A percentile compares a stretch with the other conserved stretches of the same genome.
Conservation (phyloP, 257 asterid species). For the Jaltomata sinuosa region DNA sequence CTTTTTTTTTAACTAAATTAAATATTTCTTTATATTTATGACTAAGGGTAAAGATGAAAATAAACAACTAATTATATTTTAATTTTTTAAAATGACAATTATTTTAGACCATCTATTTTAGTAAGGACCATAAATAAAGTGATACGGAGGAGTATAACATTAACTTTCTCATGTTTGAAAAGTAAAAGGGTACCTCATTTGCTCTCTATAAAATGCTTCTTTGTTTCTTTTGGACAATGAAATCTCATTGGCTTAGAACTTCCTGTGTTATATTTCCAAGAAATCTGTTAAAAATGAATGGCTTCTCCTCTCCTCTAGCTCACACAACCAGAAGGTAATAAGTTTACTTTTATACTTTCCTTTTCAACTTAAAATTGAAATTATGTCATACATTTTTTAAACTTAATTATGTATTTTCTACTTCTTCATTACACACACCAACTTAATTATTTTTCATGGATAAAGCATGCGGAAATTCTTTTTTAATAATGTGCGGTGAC, state of each 20-base stretch:
- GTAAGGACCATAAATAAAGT: no score
- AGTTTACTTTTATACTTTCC: not conserved
- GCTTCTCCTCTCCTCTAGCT: not conserved
- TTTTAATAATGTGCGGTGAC: not conserved
- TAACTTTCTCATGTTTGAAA: not conserved
- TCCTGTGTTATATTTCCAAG: not conserved
- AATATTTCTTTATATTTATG: no score
- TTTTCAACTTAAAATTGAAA: not conserved
- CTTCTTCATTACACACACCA: not conserved
- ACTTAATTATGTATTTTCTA: not conserved
- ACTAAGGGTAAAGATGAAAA: no score
- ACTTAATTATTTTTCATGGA: not conserved
- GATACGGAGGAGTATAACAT: no score
- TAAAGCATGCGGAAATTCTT: not conserved
- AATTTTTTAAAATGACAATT: no score
- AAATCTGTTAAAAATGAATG: conserved; percentile 7
- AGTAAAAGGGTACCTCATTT: not conserved
- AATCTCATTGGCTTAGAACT: not conserved
- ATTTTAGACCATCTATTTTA: no score
- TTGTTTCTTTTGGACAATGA: no score
- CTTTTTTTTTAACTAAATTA: no score
- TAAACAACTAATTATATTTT: no score
- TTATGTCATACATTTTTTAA: not conserved
- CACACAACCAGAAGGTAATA: conserved; percentile 10
- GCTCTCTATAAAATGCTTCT: not conserved